These are phyloP conservation scores for Penicillium sp. DNA, from an alignment of 2,329 filamentous ascomycete species.

Conservation along the genomic window DNA sequence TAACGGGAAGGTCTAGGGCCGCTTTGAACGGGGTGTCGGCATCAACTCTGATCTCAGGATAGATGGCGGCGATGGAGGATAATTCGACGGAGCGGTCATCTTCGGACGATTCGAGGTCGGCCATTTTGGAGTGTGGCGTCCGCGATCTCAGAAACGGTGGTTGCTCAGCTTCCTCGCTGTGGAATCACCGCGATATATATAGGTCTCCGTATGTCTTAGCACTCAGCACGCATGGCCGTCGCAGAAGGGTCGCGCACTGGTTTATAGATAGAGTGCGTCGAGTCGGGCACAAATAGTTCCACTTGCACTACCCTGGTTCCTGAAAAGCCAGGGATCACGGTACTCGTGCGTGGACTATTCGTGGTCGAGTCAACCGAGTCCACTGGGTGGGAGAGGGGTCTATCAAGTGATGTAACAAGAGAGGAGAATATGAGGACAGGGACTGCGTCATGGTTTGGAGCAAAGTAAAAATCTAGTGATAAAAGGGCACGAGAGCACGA, in stretches of 20 bases:
- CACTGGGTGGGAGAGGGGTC: slow-evolving; percentile 19
- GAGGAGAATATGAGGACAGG: slow-evolving; percentile 23
- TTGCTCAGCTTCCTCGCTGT: neutral
- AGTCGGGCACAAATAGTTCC: slow-evolving; percentile 14
- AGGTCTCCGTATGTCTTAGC: neutral
- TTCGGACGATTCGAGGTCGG: slow-evolving; percentile 36
- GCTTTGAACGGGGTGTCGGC: slow-evolving; percentile 46
- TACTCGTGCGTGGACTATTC: slow-evolving; percentile 11
- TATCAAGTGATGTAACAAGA: slow-evolving; percentile 27
- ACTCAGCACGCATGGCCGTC: slow-evolving; percentile 8
- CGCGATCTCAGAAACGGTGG: neutral
- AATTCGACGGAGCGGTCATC: slow-evolving; percentile 60
- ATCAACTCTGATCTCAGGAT: slow-evolving; percentile 55
- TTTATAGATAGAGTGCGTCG: neutral
- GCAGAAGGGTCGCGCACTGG: slow-evolving; percentile 5
- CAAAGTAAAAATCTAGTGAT: slow-evolving; percentile 8
- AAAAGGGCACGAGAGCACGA: slow-evolving; percentile 2
- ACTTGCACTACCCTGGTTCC: slow-evolving; percentile 1
- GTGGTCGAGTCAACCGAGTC: slow-evolving; percentile 8
- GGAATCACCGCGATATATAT: neutral
- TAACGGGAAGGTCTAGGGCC: slow-evolving; percentile 53
- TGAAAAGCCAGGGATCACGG: slow-evolving; percentile 12
- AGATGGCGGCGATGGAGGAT: slow-evolving; percentile 57
- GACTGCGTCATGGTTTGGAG: slow-evolving; percentile 36
- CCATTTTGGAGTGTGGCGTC: slow-evolving; percentile 26